Percentiles rank a stretch among this genome's conserved stretches.
Evolutionary conservation across 176 grass and related monocot species (phyloP).

Genomic region (Ananas comosus): DNA sequence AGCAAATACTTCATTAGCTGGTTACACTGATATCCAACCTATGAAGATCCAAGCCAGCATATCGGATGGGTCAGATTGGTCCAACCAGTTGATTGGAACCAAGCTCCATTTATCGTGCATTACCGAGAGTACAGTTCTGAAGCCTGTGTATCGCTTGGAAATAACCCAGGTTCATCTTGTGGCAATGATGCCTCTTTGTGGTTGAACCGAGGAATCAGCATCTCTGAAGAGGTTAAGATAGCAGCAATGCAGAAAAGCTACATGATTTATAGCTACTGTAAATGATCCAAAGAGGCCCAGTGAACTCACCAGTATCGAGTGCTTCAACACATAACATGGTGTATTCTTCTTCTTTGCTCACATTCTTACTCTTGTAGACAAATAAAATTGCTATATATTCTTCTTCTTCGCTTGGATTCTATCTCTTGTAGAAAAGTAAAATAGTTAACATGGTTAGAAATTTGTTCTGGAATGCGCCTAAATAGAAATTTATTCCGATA

Average conservation of each 20-base stretch:
- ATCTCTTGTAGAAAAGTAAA: too few species aligned
- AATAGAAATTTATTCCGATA: too few species aligned
- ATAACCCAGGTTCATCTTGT: slow-evolving; percentile 8
- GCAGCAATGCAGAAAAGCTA: slow-evolving; percentile 7
- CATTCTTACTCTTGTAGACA: too few species aligned
- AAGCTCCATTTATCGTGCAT: slow-evolving; percentile 20
- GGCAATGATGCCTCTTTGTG: background rate
- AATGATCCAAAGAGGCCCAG: slow-evolving; percentile 9
- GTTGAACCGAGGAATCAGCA: slow-evolving; percentile 6
- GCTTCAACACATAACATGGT: slow-evolving; percentile 4
- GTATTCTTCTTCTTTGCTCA: too few species aligned
- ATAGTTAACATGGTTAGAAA: too few species aligned
- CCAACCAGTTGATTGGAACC: slow-evolving; percentile 15
- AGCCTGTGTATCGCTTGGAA: slow-evolving; percentile 12
- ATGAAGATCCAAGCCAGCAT: slow-evolving; percentile 24
- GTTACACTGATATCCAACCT: slow-evolving; percentile 15
- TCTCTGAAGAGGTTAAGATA: slow-evolving; percentile 12
- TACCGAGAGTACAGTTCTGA: slow-evolving; percentile 13
- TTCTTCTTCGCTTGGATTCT: too few species aligned
- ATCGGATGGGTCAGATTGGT: slow-evolving; percentile 19
- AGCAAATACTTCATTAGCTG: background rate
- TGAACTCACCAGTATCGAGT: slow-evolving; percentile 14
- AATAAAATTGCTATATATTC: too few species aligned
- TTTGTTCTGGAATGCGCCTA: too few species aligned
- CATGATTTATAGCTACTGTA: slow-evolving; percentile 27